Base-by-base conservation (phyloP, 495 filamentous ascomycete species). In the Diplogelasinospora grovesii region DNA sequence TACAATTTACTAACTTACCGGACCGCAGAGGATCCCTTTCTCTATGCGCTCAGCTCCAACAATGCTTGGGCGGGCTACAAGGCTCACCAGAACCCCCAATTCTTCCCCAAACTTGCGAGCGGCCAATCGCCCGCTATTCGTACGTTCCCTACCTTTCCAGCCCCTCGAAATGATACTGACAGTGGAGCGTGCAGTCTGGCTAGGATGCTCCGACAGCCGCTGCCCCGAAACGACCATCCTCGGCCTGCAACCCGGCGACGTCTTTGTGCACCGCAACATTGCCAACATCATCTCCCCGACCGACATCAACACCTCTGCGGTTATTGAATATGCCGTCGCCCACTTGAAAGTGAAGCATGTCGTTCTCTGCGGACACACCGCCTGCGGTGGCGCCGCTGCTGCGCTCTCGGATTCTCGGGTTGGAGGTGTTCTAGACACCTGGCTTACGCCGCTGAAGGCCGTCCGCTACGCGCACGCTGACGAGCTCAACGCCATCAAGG, bases 211-310 rank as follows among this genome's bases (percentile, higher is more conserved):
- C 47, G 88, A 95, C 71, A 85, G 82, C 14, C 84, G 89, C 44
- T 81, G 84, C 55, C 88, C 88, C 1, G 89, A 95, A 60, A 94
- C 88, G 8, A 89, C 82, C 40, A 68, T 95, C 50, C 73, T 89
- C 4, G 79, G 80, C 48, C 73, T 89, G 31, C 70, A 87, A 44
- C 88, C 88, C 3, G 89, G 89, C 49, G 87, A 95, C 50, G 81
- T 94, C 49, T 95, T 95, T 61, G 82, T 87, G 39, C 89, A 94
- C 72, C 85, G 89, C 59, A 95, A 95, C 71, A 92, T 95, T 62
- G 89, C 87, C 59, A 95, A 95, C 68, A 74, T 92, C 61, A 61
- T 95, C 36, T 78, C 81, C 41, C 69, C 82, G 9, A 77, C 75
- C 52, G 89, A 95, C 60, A 74, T 93, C 53, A 84, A 74, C 66